A percentile compares a stretch with the other conserved stretches of the same genome.
Conservation (phyloP, 2,329 filamentous ascomycete species). For the Herpotrichia juniperi region DNA sequence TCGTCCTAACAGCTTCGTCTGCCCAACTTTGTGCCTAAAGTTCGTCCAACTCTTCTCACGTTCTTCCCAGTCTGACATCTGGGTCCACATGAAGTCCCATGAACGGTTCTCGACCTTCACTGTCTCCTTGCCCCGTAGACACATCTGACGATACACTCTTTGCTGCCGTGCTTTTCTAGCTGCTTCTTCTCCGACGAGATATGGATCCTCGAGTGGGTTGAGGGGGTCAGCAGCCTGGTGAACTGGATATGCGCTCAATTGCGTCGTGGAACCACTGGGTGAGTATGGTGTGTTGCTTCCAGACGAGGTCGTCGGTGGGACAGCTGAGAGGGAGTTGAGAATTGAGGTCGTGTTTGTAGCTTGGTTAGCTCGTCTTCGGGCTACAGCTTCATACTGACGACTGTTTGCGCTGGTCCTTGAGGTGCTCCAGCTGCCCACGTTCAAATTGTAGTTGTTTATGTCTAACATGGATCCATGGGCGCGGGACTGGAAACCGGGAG, state of each 20-base stretch:
- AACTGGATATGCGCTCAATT: constrained; percentile 21
- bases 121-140: constrained; percentile 36
- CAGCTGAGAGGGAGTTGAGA: constrained; percentile 22
- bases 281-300: constrained; percentile 2
- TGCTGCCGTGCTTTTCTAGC: constrained; percentile 64
- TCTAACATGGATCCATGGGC: constrained; percentile 21
- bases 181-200: constrained; percentile 70
- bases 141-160: constrained; percentile 58
- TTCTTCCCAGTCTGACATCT: constrained; percentile 52
- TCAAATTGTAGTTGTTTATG: constrained; percentile 49
- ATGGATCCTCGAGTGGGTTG: constrained; percentile 69
- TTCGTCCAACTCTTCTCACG: constrained; percentile 25
- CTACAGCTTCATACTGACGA: constrained; percentile 68
- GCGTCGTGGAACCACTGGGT: constrained; percentile 14
- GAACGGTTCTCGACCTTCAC: constrained; percentile 38
- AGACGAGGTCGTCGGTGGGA: constrained; percentile 10
- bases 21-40: constrained; percentile 19
- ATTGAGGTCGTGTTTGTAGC: constrained; percentile 23
- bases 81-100: constrained; percentile 51
- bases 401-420: constrained; percentile 61
- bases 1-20: constrained; percentile 18
- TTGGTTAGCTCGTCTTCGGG: constrained; percentile 62
- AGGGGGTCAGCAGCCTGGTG: constrained; percentile 32
- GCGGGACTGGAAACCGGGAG: constrained; percentile 32
- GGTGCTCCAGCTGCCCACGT: constrained; percentile 65